Percentiles rank a stretch among this genome's conserved stretches.
Evolutionary conservation across 2,329 filamentous ascomycete species (phyloP).

Genomic region (Hypoxylon sp.): DNA sequence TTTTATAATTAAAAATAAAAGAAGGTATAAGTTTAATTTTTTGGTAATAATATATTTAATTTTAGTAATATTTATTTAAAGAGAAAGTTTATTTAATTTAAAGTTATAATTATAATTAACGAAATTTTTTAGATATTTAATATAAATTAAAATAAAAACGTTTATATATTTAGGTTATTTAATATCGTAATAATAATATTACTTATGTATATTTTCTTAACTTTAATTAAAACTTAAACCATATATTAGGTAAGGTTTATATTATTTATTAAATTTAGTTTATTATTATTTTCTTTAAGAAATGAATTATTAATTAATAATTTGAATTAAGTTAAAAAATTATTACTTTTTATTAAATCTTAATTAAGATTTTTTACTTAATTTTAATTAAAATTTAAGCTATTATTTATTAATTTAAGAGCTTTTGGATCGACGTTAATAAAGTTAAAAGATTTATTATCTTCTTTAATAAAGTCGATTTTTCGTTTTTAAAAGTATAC

Average conservation of each 20-base stretch:
- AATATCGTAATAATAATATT: not conserved
- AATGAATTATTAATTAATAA: too few species aligned
- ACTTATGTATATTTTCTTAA: not conserved
- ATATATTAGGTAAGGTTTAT: not conserved
- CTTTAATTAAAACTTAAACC: not conserved
- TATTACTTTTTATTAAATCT: too few species aligned
- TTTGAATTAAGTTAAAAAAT: too few species aligned
- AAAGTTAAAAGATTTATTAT: too few species aligned
- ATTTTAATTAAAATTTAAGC: too few species aligned
- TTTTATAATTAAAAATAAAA: not conserved
- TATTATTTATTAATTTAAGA: too few species aligned
- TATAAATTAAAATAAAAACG: not conserved
- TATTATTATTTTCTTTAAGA: not conserved
- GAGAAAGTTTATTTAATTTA: not conserved
- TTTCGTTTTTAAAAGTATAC: not conserved
- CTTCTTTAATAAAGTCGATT: not conserved
- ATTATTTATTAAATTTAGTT: not conserved
- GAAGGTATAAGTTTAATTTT: not conserved
- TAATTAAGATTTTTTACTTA: too few species aligned
- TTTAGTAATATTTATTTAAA: slow-evolving; percentile 4
- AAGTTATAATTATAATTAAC: not conserved
- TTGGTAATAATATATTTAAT: not conserved
- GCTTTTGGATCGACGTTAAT: too few species aligned
- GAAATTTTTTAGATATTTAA: not conserved
- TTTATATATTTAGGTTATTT: not conserved